phyloP scores from a whole-genome alignment of 306 rosid species.

The Phaseolus lunatus region DNA sequence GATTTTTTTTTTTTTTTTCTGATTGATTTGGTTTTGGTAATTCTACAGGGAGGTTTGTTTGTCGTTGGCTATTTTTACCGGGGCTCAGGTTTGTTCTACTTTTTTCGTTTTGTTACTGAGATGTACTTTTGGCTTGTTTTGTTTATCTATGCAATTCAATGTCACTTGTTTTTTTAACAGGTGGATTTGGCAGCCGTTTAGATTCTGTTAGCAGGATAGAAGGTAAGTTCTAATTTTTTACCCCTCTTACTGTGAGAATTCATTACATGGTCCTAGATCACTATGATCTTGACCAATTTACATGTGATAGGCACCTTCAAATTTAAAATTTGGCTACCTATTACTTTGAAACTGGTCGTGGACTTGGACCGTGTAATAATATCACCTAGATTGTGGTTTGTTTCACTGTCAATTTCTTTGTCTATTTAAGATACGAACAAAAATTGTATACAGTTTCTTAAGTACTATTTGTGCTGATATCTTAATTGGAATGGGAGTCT shows the following conservation, averaged over 20 bases:
- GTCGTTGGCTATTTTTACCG: slow-evolving; percentile 45
- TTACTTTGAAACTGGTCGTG: not conserved
- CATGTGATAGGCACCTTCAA: not conserved
- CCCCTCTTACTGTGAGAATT: slow-evolving; percentile 7
- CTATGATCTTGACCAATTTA: not conserved
- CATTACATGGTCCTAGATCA: not conserved
- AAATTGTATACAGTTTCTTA: not conserved
- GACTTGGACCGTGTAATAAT: not conserved
- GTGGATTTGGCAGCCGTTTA: slow-evolving; percentile 53
- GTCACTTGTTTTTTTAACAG: slow-evolving; percentile 39
- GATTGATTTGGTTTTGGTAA: slow-evolving; percentile 18
- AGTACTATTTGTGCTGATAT: not conserved
- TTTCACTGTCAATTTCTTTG: not conserved
- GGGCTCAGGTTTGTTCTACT: slow-evolving; percentile 47
- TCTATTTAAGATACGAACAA: not conserved
- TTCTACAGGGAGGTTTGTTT: slow-evolving; percentile 46
- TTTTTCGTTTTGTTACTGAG: not conserved
- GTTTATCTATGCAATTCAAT: not conserved
- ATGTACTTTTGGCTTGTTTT: not conserved
- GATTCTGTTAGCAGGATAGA: slow-evolving; percentile 63
- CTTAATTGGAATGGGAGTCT: not conserved
- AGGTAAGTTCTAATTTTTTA: slow-evolving; percentile 55
- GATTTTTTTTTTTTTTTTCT: slow-evolving; percentile 14
- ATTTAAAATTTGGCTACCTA: not conserved
- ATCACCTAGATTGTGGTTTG: not conserved